Evolutionary conservation across 306 rosid genomes (phyloP).

Genomic region (Rosa multiflora): DNA sequence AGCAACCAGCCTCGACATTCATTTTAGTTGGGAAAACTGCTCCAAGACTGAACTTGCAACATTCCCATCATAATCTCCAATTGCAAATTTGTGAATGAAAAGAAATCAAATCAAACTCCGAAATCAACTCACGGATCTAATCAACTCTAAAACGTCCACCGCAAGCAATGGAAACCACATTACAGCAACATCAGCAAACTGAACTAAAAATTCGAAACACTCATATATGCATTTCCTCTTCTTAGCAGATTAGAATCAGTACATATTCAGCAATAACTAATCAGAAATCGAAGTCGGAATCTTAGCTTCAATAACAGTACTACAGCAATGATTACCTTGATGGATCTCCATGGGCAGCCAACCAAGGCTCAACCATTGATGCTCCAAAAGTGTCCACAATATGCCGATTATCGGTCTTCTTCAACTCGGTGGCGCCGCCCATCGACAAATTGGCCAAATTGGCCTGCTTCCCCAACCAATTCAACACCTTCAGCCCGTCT

Average conservation of each 20-base stretch:
- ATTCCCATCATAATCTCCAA: background rate
- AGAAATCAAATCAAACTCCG: background rate
- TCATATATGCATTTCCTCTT: background rate
- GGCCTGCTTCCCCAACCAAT: constrained; percentile 92
- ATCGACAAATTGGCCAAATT: constrained; percentile 78
- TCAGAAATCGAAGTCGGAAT: background rate
- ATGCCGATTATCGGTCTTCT: constrained; percentile 58
- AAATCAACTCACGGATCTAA: background rate
- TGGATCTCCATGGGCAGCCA: constrained; percentile 90
- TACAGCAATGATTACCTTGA: constrained; percentile 55
- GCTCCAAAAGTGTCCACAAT: constrained; percentile 86
- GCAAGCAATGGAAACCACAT: background rate
- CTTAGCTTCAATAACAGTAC: background rate
- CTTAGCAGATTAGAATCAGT: background rate
- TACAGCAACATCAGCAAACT: constrained; percentile 4
- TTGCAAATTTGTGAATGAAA: background rate
- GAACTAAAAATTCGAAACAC: background rate
- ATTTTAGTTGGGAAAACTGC: background rate
- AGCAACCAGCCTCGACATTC: background rate
- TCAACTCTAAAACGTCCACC: background rate
- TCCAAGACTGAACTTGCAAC: background rate
- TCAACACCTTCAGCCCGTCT: constrained; percentile 85
- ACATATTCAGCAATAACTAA: background rate
- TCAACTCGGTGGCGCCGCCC: constrained; percentile 52
- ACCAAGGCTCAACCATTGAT: constrained; percentile 89